Conservation (phyloP, 2,329 filamentous ascomycete genomes). For the Phaeomoniella chlamydospora region DNA sequence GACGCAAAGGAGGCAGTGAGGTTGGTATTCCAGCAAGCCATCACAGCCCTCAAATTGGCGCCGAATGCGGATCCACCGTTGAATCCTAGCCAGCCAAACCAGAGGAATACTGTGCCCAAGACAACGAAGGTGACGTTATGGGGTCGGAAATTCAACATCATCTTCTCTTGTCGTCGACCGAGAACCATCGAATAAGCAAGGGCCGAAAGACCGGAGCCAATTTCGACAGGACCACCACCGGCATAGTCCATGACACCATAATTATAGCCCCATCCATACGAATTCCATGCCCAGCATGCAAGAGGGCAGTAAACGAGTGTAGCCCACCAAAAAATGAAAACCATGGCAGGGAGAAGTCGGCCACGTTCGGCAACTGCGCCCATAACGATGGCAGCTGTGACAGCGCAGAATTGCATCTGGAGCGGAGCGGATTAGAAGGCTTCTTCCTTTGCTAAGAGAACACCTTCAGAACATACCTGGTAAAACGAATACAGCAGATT, state of each 20-base stretch:
- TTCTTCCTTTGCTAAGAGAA: too few species aligned
- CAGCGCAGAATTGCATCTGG: constrained; percentile 92
- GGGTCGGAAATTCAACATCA: constrained; percentile 99
- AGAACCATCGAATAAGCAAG: constrained; percentile 93
- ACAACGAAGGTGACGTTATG: constrained; percentile 98
- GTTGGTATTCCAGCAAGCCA: constrained; percentile 98
- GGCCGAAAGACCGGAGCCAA: constrained; percentile 82
- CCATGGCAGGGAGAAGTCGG: constrained; percentile 81
- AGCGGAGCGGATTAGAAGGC: background rate
- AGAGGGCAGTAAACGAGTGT: constrained; percentile 95
- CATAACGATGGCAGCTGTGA: constrained; percentile 81
- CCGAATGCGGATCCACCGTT: constrained; percentile 93
- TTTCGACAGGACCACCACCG: constrained; percentile 93
- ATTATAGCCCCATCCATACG: constrained; percentile 81
- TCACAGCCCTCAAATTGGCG: constrained; percentile 81
- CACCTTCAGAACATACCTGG: constrained; percentile 42
- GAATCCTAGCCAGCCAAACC: constrained; percentile 98
- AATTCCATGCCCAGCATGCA: constrained; percentile 93
- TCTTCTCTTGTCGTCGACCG: constrained; percentile 91
- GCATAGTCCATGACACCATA: constrained; percentile 94
- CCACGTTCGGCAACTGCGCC: constrained; percentile 90
- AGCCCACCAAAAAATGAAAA: constrained; percentile 93
- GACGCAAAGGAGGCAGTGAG: constrained; percentile 82
- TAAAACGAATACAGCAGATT: constrained; percentile 91
- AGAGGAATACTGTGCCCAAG: constrained; percentile 85